Evolutionary conservation across 2,329 filamentous ascomycete genomes (phyloP), one percentile per base, ranked within the genome.

Genomic region (Hymenoscyphus albidus): DNA sequence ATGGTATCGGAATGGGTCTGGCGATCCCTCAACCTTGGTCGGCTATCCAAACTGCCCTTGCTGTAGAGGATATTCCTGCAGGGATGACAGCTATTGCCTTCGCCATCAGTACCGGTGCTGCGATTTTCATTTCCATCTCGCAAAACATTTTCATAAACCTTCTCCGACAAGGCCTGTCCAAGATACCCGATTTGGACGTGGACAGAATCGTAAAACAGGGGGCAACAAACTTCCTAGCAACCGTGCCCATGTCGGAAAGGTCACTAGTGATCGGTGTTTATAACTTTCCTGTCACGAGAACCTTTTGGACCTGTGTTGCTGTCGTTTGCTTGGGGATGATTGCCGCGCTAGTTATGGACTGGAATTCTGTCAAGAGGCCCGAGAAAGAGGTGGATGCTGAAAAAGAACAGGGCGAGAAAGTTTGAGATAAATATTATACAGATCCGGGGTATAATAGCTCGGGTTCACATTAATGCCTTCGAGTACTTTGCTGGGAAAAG

Each of bases 1-100:
- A 58, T 2, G 83, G 82, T 2, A 56, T 80, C 1, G 80, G 79
- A 10, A 76, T 75, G 67, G 82, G 81, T 2, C 65, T 77, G 1
- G 75, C 72, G 2, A 16, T 72, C 0, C 69, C 70, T 39, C 67
- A 68, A 55, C 42, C 68, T 2, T 55, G 67, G 13, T 57, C 72
- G 2, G 68, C 69, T 18, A 67, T 65, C 0, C 71, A 74, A 54
- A 68, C 68, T 0, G 66, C 69, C 3, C 56, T 74, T 5, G 51
- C 57, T 2, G 12, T 62, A 7, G 35, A 64, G 18, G 70, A 71
- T 61, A 65, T 74, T 32, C 64, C 71, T 14, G 64, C 68, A 51
- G 72, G 70, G 3, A 74, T 71, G 6, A 66, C 75, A 0, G 51
- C 67, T 55, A 69, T 76, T 32, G 65, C 75, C 40, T 77, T 76